Base-by-base conservation (phyloP, 495 filamentous ascomycete genomes). In the Tuber umbilicatum region DNA sequence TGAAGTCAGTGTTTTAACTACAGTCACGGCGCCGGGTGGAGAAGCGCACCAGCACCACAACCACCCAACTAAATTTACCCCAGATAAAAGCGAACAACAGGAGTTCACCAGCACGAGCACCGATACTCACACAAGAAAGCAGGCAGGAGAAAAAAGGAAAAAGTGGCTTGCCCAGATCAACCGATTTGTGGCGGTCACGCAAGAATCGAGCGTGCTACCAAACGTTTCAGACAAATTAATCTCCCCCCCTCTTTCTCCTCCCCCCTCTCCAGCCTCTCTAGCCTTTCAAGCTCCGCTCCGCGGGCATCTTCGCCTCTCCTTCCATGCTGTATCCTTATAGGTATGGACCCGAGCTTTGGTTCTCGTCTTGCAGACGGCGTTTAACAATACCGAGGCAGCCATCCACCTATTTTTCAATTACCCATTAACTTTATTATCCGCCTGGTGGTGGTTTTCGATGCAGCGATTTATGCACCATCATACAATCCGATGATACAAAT, bases 341-440 rank as follows among this genome's bases (percentile, higher is more conserved):
- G 17, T n/a, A 31, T 64, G 27, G 55, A 31, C 27, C n/a, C 50
- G 50, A 55, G 50, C 23, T 55, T 31, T 64, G 27, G 55, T 64
- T 64, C 55, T 64, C 27, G 55, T 64, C 55, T 31, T 64, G 55
- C 55, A 64, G n/a, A 16, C 55, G 55, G 55, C n/a, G 50, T 31
- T 60, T 27, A 60, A 16, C n/a, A 27, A 31, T 60, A 60, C 50
- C 50, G n/a, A 64, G 27, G 31, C 17, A 64, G 27, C n/a, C 23
- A 31, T 64, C 27, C 55, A 31, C 27, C n/a, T n/a, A n/a, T 60
- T 64, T 64, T 64, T 27, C 47, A 27, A 55, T n/a, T 27, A 55
- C n/a, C n/a, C n/a, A 55, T 10, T 27, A 31, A 64, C 55, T 64
- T 64, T 64, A 64, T 64, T 31, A 64, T 27, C 55, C 9, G 55